Conservation (phyloP, 441 rosid genomes). For the Syzygium malaccense region DNA sequence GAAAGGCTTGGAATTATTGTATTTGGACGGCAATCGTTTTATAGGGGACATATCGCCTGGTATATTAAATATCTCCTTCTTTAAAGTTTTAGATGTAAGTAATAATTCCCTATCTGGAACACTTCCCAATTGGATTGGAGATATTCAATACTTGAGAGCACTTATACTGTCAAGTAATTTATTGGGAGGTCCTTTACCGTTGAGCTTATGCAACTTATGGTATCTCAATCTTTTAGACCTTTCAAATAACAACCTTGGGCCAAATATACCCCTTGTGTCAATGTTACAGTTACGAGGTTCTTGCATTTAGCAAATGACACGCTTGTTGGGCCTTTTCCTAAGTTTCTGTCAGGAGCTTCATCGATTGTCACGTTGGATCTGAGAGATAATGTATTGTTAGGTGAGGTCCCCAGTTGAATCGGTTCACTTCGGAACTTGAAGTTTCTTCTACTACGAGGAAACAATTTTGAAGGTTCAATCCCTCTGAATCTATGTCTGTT, state of each 20-base stretch:
- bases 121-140: background rate
- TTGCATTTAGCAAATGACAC: background rate
- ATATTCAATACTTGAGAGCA: too few species aligned
- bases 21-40: background rate
- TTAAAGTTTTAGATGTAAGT: too few species aligned
- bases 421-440: background rate
- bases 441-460: background rate
- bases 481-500: background rate
- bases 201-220: too few species aligned
- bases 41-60: background rate
- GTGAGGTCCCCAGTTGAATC: background rate
- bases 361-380: background rate
- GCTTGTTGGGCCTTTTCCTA: background rate
- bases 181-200: background rate
- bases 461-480: background rate
- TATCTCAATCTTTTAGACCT: background rate
- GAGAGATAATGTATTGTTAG: accelerated
- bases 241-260: background rate
- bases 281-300: background rate
- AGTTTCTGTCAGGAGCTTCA: background rate
- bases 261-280: background rate
- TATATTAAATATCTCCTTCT: background rate
- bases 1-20: accelerated
- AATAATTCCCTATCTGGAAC: too few species aligned
- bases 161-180: background rate